phyloP scores from a whole-genome alignment of 306 rosid species.

The Astragalus membranaceus region DNA sequence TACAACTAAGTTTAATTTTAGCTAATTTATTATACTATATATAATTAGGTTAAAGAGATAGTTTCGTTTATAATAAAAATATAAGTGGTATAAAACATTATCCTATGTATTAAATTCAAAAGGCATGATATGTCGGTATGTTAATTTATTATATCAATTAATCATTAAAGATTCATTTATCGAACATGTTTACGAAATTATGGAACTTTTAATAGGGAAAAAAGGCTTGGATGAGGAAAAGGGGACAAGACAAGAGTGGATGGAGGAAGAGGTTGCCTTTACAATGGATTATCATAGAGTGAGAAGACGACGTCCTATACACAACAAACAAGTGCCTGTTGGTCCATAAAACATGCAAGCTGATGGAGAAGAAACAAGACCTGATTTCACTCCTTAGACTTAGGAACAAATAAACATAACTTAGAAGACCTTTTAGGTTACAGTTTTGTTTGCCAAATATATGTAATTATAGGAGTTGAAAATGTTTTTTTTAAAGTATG shows the following conservation, averaged over 20 bases:
- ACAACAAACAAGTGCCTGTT: constrained; percentile 55
- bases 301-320: constrained; percentile 62
- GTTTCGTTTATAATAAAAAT: no score
- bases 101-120: neutral
- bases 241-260: constrained; percentile 48
- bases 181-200: constrained; percentile 19
- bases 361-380: neutral
- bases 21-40: no score
- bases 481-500: neutral
- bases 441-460: constrained; percentile 31
- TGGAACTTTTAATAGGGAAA: constrained; percentile 27
- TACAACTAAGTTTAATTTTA: no score
- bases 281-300: constrained; percentile 61
- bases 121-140: neutral
- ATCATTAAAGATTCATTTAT: neutral
- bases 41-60: no score
- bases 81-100: neutral
- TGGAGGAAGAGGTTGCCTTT: constrained; percentile 35
- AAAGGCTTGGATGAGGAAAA: neutral
- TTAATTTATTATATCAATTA: neutral
- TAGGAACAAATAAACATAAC: neutral
- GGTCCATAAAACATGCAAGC: constrained; percentile 50
- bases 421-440: neutral
- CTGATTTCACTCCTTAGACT: neutral
- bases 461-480: constrained; percentile 19